Evolutionary conservation across 495 filamentous ascomycete species (phyloP), one percentile per base, ranked within the genome.

Genomic region (Penicillium maclennaniae): DNA sequence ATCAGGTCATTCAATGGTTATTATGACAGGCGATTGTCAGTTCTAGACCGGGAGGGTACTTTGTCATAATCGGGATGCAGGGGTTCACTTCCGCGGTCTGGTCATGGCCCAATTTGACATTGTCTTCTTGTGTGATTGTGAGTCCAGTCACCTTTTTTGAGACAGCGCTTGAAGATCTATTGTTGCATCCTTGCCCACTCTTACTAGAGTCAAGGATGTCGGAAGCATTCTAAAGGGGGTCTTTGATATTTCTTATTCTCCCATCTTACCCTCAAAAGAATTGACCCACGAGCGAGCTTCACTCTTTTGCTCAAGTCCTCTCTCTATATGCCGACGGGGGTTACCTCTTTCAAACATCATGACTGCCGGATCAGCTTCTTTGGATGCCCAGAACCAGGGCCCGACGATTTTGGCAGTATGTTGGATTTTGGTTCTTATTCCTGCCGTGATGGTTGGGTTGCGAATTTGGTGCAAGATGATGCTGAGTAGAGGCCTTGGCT

Each of bases 391-490:
- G 45, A 41, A 48, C 44, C 36, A 59, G 12, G 56, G 51, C 5
- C 56, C 51, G 8, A 34, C 28, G 6, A 54, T 59, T 41, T 31
- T 59, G 12, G 56, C 47, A 10, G 51, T 51, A 1, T 46, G 46
- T 12, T 59, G 56, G 56, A 40, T 59, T 9, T 25, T 59, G 36
- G 51, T 59, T 27, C 31, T 46, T 10, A 3, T 59, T 4, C 56
- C 56, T 15, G 51, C 51, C 14, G 8, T 54, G 7, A 28, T 51
- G 19, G 34, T 59, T 16, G 51, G 45, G 4, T 14, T 54, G 7
- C 56, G 56, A 42, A 12, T 59, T 6, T 59, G 39, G n/a, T 59
- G 56, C 38, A 59, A 59, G 23, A 7, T 45, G 7, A 19, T 42
- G 16, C 43, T 59, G 1, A 51, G 51, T 3, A 36, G 43, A 40